phyloP scores from a whole-genome alignment of 1,284 basidiomycete genomes.

The Ceratobasidium sp. region DNA sequence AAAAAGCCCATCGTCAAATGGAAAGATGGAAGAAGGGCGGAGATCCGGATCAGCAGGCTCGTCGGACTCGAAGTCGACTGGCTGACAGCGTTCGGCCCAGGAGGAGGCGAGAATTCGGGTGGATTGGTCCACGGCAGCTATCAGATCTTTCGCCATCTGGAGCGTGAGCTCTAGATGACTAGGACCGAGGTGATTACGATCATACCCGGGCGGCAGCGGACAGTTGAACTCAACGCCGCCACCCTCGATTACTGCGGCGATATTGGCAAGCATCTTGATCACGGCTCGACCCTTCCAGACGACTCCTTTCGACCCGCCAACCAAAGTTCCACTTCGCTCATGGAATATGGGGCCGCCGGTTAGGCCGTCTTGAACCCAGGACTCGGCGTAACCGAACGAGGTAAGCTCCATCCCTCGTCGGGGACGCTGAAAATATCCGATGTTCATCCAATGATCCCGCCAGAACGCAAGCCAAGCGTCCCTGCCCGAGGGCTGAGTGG shows the following conservation, averaged over 20 bases:
- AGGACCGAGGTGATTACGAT: not conserved
- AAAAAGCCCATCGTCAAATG: no score
- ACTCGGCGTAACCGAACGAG: not conserved
- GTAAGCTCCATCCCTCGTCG: not conserved
- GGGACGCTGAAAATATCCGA: not conserved
- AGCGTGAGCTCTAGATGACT: not conserved
- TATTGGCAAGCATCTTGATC: not conserved
- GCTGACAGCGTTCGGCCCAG: not conserved
- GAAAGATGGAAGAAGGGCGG: no score
- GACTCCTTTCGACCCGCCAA: not conserved
- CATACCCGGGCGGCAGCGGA: not conserved
- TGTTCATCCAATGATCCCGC: not conserved
- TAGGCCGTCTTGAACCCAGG: not conserved
- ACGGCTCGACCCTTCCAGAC: not conserved
- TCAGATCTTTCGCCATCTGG: not conserved
- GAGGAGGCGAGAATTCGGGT: not conserved
- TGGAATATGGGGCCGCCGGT: not conserved
- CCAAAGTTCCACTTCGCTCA: not conserved
- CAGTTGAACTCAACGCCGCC: not conserved
- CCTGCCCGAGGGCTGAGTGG: not conserved
- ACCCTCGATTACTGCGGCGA: not conserved
- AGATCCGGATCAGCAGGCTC: not conserved
- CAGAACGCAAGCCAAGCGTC: not conserved
- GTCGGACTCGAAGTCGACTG: not conserved
- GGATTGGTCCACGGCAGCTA: not conserved